A percentile compares a stretch with the other conserved stretches of the same genome.
These are phyloP conservation scores for Pseudogymnoascus sp. DNA, from an alignment of 2,329 filamentous ascomycete genomes.

Conservation along the genomic window DNA sequence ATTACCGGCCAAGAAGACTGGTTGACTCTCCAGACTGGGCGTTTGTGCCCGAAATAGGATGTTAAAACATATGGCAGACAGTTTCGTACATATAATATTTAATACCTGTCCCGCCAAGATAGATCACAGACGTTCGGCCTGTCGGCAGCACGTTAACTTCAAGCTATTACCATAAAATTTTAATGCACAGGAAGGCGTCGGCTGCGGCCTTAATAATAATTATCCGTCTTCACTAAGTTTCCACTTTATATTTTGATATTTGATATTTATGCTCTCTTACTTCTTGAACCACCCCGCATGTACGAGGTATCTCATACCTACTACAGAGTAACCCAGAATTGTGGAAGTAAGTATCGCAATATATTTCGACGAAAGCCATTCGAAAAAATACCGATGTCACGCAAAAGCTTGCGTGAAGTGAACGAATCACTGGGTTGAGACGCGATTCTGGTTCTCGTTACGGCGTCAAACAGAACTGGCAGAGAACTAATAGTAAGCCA, in stretches of 20 bases:
- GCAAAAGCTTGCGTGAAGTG: not conserved
- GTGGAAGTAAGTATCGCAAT: not conserved
- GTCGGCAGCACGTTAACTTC: not conserved
- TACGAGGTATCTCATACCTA: not conserved
- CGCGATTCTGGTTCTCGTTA: not conserved
- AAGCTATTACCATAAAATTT: not conserved
- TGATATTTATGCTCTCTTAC: not conserved
- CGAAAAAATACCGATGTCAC: not conserved
- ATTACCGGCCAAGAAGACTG: slow-evolving; percentile 1
- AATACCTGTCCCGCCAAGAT: not conserved
- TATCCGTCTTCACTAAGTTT: not conserved
- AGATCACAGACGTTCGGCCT: not conserved
- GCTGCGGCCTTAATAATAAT: not conserved
- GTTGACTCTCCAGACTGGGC: not conserved
- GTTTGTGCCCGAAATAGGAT: not conserved
- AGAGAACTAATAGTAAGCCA: not conserved
- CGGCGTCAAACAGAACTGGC: not conserved
- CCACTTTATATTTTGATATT: not conserved
- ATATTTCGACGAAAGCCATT: not conserved
- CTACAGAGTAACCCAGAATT: not conserved
- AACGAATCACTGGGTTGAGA: not conserved
- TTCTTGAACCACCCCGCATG: not conserved
- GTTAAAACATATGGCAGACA: not conserved
- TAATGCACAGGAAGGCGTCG: not conserved
- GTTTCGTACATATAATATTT: not conserved